Base-by-base conservation (phyloP, 106 monocot species). In the Alisma plantagoaquatica region DNA sequence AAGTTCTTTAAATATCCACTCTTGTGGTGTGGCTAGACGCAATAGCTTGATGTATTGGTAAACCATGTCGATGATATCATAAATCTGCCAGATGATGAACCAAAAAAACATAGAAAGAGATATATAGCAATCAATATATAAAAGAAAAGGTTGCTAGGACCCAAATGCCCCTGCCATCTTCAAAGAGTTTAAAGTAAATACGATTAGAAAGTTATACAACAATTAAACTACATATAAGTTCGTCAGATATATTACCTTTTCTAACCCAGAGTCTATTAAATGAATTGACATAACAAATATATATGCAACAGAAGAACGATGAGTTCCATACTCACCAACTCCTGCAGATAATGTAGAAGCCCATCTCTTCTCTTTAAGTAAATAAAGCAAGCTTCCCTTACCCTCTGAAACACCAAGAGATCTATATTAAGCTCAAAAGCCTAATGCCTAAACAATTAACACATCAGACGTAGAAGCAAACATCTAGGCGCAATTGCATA, bases 1-100 rank as follows among this genome's bases (percentile, higher is more conserved):
- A n/a, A 96, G 75, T 57, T 96, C 96, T 63, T 78, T 84, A 33
- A 96, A 96, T 65, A 89, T 74, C 89, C 96, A 96, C 53, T 96
- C 81, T 77, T 84, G 89, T 29, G 89, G 89, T 32, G 64, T 20
- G 58, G 81, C 69, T 50, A 73, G 62, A 45, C 65, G 69, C 49
- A 89, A 33, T 59, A 96, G 53, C 47, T 82, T 84, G 33, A 96
- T 81, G 56, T 96, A 96, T 58, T 96, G 81, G 61, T 89, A 89
- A 50, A 89, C 81, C 43, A 56, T 43, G 4, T 76, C 73, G 33
- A 96, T 67, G 42, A 96, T 74, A 32, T 84, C 84, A 49, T 70
- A 29, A 25, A 94, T 33, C 94, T 94, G 77, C 46, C 54, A 64
- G n/a, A n/a, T n/a, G n/a, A n/a, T n/a, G n/a, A n/a, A n/a, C n/a